A percentile compares a stretch with the other conserved stretches of the same genome.
phyloP scores from a whole-genome alignment of 1,139 yeast genomes.

The Lodderomyces theae region DNA sequence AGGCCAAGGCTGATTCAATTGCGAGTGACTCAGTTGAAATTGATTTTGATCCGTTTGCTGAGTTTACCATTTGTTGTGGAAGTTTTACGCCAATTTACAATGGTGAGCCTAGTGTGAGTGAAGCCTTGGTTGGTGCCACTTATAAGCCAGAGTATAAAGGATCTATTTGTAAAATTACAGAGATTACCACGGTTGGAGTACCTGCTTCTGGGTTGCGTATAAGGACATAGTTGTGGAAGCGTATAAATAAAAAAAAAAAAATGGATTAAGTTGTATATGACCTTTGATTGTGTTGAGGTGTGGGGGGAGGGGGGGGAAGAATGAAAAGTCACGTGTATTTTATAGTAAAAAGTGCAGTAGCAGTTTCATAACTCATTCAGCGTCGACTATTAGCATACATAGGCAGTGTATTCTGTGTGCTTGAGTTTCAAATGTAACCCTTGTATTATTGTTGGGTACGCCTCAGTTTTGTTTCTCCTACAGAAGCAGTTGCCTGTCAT shows the following conservation, averaged over 20 bases:
- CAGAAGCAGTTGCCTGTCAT: too few species aligned
- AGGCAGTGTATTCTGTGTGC: too few species aligned
- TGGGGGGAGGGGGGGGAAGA: too few species aligned
- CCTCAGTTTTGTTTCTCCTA: too few species aligned
- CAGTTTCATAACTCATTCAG: too few species aligned
- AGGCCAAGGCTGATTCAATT: constrained; percentile 72
- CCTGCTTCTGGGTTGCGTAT: constrained; percentile 91
- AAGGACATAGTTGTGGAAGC: constrained; percentile 14
- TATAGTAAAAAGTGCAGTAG: too few species aligned
- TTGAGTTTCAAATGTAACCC: too few species aligned
- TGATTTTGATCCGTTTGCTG: constrained; percentile 90
- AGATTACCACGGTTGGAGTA: constrained; percentile 81
- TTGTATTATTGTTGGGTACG: too few species aligned
- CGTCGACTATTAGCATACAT: too few species aligned
- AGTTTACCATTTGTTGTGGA: constrained; percentile 85
- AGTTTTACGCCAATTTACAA: constrained; percentile 86
- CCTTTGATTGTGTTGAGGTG: too few species aligned
- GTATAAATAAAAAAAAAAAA: background rate
- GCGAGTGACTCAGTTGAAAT: constrained; percentile 86
- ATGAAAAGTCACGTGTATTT: too few species aligned
- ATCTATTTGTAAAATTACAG: constrained; percentile 70
- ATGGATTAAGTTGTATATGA: too few species aligned
- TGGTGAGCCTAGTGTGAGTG: constrained; percentile 65
- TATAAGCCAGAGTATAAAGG: constrained; percentile 81
- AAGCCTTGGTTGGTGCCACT: constrained; percentile 89